Base-by-base conservation (phyloP, 768 basidiomycete species). In the Stropharia rugosoannulata region DNA sequence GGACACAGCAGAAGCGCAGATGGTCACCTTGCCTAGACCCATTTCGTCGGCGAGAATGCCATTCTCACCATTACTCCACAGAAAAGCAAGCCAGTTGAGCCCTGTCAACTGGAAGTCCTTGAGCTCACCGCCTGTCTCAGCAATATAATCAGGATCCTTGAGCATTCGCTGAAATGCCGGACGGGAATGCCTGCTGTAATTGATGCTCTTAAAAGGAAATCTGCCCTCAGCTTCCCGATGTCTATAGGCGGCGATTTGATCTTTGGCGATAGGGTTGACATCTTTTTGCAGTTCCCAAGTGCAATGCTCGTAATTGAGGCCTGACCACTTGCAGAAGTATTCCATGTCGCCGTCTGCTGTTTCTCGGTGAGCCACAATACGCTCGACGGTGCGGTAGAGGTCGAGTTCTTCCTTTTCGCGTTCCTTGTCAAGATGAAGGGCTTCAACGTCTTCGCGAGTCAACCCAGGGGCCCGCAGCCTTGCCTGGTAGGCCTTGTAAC, bases 101-200 rank as follows among this genome's bases (percentile, higher is more conserved):
- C 97, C 97, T 2, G 94, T 97, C 39, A 98, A 79, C 75, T 99
- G 97, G 77, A 99, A 99, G 65, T 98, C 97, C 73, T 99, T 99
- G 58, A 98, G 79, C 59, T 86, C 72, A 5, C 94, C 94, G 29
- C 95, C 94, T 0, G 89, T 92, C 16, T 70, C 68, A 4, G 65
- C 70, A 64, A 98, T 82, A 70, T 96, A 98, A 2, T 86, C 85
- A 3, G 97, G 97, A 69, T 97, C 94, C 64, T 87, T 87, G 29
- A 77, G 80, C 63, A 98, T 90, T 75, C 92, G 90, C 62, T 80
- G 77, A 77, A 94, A 98, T 4, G 73, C 49, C 0, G 95, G 97
- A 27, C 97, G 82, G 56, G 80, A 77, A 64, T 83, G 73, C 52
- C 83, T 80, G 27, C 79, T 67, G 67, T 95, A 94, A 8, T 73